Conservation (phyloP, 139 green algal genomes). For the Bryopsis sp. region DNA sequence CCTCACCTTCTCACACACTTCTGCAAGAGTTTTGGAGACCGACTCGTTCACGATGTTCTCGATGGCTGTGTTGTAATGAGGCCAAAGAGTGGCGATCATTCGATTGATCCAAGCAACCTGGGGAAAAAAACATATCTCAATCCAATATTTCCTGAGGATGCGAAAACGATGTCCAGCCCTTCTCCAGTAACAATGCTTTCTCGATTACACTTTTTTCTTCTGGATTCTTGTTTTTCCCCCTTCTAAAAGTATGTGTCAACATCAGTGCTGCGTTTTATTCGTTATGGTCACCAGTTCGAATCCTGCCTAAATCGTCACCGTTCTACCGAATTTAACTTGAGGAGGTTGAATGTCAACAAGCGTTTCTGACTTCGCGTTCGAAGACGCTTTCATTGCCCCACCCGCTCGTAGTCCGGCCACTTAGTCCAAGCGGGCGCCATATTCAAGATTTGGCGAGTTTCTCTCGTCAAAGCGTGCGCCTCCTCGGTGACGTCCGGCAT, state of each 20-base stretch:
- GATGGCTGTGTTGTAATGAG: conserved; percentile 23
- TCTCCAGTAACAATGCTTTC: too few species aligned
- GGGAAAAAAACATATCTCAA: background rate
- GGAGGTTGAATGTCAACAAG: too few species aligned
- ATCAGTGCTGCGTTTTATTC: too few species aligned
- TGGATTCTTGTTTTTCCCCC: too few species aligned
- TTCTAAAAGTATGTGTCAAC: too few species aligned
- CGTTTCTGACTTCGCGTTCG: too few species aligned
- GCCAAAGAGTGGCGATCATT: conserved; percentile 26
- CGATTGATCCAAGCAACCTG: conserved; percentile 28
- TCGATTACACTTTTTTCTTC: too few species aligned
- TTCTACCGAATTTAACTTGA: too few species aligned
- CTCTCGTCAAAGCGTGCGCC: conserved; percentile 13
- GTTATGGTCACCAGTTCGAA: background rate
- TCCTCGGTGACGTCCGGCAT: conserved; percentile 33
- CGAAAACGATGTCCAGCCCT: too few species aligned
- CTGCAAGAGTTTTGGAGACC: conserved; percentile 24
- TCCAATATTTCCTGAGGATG: too few species aligned
- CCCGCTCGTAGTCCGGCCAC: conserved; percentile 56
- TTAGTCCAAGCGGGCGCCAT: conserved; percentile 49
- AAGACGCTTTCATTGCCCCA: too few species aligned
- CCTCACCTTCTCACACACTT: conserved; percentile 19
- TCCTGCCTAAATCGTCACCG: background rate
- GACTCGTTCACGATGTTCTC: conserved; percentile 15
- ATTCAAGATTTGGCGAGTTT: conserved; percentile 37